Conservation (phyloP, 768 basidiomycete species). For the Trametes punicea region DNA sequence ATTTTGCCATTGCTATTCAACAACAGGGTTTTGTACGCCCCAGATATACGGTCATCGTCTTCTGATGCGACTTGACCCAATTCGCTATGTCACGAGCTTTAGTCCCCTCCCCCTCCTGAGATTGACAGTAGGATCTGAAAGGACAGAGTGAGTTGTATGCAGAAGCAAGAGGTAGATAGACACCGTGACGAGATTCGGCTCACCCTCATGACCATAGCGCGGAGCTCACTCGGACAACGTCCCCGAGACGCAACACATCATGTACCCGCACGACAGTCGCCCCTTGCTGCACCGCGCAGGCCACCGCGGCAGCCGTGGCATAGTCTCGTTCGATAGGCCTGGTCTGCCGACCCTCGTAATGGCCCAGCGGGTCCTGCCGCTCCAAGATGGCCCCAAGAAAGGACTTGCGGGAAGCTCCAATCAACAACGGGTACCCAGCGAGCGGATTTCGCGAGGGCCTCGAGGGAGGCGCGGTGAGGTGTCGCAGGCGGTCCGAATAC, state of each 20-base stretch:
- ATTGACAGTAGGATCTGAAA: no score
- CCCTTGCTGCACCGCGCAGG: conserved; percentile 72
- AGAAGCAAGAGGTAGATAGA: no score
- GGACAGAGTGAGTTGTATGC: no score
- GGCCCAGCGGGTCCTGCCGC: conserved; percentile 36
- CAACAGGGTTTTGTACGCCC: no score
- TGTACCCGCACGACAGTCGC: conserved; percentile 79
- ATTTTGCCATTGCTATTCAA: no score
- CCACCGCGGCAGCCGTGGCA: conserved; percentile 77
- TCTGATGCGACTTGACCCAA: no score
- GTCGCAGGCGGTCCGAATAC: conserved; percentile 5
- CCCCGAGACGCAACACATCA: conserved; percentile 67
- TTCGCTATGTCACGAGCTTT: no score
- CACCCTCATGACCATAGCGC: conserved; percentile 17
- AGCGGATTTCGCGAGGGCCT: conserved; percentile 42
- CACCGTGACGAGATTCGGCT: no score
- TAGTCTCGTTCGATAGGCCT: conserved; percentile 63
- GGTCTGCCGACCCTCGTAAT: conserved; percentile 49
- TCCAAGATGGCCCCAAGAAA: conserved; percentile 71
- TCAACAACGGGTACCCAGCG: conserved; percentile 58
- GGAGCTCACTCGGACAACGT: conserved; percentile 62
- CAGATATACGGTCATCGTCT: no score
- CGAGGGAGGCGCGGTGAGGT: conserved; percentile 2
- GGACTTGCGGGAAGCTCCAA: conserved; percentile 82
- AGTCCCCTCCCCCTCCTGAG: no score